phyloP scores from a whole-genome alignment of 2,329 filamentous ascomycete species.

The Xylaria sp. region DNA sequence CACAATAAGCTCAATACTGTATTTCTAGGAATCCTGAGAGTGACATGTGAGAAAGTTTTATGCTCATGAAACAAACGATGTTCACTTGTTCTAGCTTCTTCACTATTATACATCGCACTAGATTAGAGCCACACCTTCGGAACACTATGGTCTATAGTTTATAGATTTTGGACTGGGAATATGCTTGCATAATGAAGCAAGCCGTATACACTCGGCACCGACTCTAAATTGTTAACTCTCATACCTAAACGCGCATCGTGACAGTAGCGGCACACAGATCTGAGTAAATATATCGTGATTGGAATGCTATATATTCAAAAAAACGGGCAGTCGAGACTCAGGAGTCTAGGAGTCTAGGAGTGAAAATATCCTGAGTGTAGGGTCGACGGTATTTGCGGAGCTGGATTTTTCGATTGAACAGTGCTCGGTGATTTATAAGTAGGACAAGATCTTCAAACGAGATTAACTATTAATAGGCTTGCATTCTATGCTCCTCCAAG shows the following conservation, averaged over 20 bases:
- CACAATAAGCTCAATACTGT: conserved; percentile 4
- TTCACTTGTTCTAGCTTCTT: neutral
- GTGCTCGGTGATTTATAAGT: conserved; percentile 41
- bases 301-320: neutral
- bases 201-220: conserved; percentile 14
- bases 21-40: neutral
- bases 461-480: conserved; percentile 45
- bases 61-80: conserved; percentile 1
- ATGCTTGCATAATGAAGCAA: conserved; percentile 22
- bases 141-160: neutral
- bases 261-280: no score
- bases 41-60: neutral
- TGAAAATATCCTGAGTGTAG: neutral
- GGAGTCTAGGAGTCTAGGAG: neutral
- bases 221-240: conserved; percentile 4
- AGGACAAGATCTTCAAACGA: conserved; percentile 44
- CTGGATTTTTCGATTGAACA: conserved; percentile 18
- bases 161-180: conserved; percentile 18
- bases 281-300: conserved; percentile 3
- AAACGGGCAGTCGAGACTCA: neutral
- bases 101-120: neutral
- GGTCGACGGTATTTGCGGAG: neutral
- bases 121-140: conserved; percentile 24
- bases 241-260: neutral
- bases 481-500: conserved; percentile 40